Percentiles rank a stretch among this genome's conserved stretches.
These are phyloP conservation scores for Clavaria fumosa DNA, from an alignment of 768 basidiomycete genomes.

Conservation along the genomic window DNA sequence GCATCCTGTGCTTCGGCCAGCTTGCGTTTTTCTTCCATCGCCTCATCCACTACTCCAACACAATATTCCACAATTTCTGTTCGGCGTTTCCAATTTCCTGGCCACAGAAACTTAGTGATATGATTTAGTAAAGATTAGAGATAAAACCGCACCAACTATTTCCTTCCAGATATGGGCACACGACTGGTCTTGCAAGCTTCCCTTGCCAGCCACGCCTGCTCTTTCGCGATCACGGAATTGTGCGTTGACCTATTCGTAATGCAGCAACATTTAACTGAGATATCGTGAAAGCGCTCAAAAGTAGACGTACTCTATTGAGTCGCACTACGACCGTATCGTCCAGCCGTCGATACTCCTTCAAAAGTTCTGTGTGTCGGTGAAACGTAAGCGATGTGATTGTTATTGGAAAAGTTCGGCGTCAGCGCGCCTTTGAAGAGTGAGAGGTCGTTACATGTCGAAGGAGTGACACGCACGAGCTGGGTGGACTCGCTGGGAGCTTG, in stretches of 20 bases:
- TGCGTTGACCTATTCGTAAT: too few species aligned
- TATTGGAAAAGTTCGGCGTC: not conserved
- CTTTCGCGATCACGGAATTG: slow-evolving; percentile 62
- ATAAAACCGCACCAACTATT: slow-evolving; percentile 44
- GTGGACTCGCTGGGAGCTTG: slow-evolving; percentile 45
- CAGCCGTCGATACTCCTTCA: slow-evolving; percentile 66
- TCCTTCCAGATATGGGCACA: slow-evolving; percentile 69
- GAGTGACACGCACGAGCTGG: slow-evolving; percentile 57
- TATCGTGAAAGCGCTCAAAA: too few species aligned
- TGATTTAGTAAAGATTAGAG: slow-evolving; percentile 10
- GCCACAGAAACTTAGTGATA: slow-evolving; percentile 5
- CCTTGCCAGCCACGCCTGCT: slow-evolving; percentile 25
- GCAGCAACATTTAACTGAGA: too few species aligned
- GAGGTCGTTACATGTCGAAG: slow-evolving; percentile 58
- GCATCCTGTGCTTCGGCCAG: slow-evolving; percentile 26
- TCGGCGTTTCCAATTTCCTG: slow-evolving; percentile 58
- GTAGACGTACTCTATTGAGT: slow-evolving; percentile 69
- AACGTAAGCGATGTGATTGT: not conserved
- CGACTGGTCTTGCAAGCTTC: slow-evolving; percentile 54
- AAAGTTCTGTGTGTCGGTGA: slow-evolving; percentile 36
- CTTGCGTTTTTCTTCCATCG: slow-evolving; percentile 38
- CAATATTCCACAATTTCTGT: slow-evolving; percentile 67
- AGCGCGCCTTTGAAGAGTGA: slow-evolving; percentile 75
- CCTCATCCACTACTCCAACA: slow-evolving; percentile 49
- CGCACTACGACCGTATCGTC: slow-evolving; percentile 74